A percentile compares a stretch with the other conserved stretches of the same genome.
phyloP scores from a whole-genome alignment of 352 stramenopile genomes.

The Phytophthora chlamydospora region DNA sequence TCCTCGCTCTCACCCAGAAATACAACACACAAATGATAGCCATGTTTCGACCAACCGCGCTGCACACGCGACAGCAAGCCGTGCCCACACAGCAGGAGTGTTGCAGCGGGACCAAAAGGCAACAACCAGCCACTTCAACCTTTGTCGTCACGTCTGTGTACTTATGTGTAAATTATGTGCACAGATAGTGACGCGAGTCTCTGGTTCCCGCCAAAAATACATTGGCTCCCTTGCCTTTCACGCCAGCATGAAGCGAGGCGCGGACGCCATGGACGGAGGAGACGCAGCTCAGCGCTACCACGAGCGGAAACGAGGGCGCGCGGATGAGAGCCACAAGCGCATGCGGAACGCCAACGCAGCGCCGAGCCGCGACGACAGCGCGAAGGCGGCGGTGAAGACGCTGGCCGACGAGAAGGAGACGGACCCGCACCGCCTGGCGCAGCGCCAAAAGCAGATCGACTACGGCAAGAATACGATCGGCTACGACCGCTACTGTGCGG shows the following conservation, averaged over 20 bases:
- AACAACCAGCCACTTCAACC: constrained; percentile 4
- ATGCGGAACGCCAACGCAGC: not conserved
- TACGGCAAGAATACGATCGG: constrained; percentile 93
- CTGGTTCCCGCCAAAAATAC: constrained; percentile 38
- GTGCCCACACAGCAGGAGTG: too few species aligned
- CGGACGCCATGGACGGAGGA: constrained; percentile 18
- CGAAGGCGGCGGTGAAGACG: constrained; percentile 40
- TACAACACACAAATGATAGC: constrained; percentile 14
- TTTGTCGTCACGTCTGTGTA: not conserved
- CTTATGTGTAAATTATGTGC: not conserved
- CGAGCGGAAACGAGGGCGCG: constrained; percentile 28
- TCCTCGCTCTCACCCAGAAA: constrained; percentile 4
- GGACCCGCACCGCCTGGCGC: constrained; percentile 79
- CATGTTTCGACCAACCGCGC: constrained; percentile 4
- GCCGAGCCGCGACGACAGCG: not conserved
- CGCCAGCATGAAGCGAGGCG: constrained; percentile 28
- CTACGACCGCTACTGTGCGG: constrained; percentile 85
- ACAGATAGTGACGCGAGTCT: not conserved
- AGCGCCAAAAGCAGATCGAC: constrained; percentile 94
- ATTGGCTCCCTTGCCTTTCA: constrained; percentile 4
- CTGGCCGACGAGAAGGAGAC: constrained; percentile 71
- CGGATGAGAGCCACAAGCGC: not conserved
- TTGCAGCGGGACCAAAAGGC: too few species aligned
- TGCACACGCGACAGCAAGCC: too few species aligned
- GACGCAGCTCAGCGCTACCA: constrained; percentile 3